A percentile compares a stretch with the other conserved stretches of the same genome.
These are phyloP conservation scores for Populus tomentosa DNA, from an alignment of 441 rosid genomes.

Conservation along the genomic window DNA sequence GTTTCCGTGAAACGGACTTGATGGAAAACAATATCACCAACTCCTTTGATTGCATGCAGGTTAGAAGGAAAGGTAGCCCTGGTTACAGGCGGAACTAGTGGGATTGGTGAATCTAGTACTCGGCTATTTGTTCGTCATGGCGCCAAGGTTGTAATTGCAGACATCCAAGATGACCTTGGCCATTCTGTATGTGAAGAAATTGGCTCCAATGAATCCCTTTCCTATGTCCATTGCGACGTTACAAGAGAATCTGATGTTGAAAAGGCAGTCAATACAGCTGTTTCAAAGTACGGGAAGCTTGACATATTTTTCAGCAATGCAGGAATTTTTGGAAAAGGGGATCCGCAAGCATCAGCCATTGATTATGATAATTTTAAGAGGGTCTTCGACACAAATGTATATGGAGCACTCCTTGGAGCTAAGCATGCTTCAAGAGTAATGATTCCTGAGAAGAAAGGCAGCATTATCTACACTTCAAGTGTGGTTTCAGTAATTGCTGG, in stretches of 20 bases:
- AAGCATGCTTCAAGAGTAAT: conserved; percentile 30
- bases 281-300: conserved; percentile 25
- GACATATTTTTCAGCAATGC: conserved; percentile 31
- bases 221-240: conserved; percentile 26
- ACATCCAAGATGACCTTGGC: conserved; percentile 29
- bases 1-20: background rate
- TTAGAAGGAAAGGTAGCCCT: conserved; percentile 34
- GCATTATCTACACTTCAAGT: conserved; percentile 30
- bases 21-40: background rate
- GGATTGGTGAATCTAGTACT: conserved; percentile 27
- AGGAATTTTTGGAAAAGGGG: background rate
- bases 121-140: conserved; percentile 25
- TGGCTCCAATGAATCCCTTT: background rate
- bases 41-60: background rate
- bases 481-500: background rate
- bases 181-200: conserved; percentile 13
- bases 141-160: conserved; percentile 33
- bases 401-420: conserved; percentile 17
- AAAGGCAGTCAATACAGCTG: conserved; percentile 13
- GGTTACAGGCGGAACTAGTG: conserved; percentile 32
- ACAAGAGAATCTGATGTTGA: conserved; percentile 19
- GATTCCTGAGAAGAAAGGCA: conserved; percentile 28
- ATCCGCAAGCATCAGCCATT: background rate
- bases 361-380: conserved; percentile 11
- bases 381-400: conserved; percentile 18